A percentile compares a stretch with the other conserved stretches of the same genome.
phyloP scores from a whole-genome alignment of 139 green algal species.

The Chlorella sp. region DNA sequence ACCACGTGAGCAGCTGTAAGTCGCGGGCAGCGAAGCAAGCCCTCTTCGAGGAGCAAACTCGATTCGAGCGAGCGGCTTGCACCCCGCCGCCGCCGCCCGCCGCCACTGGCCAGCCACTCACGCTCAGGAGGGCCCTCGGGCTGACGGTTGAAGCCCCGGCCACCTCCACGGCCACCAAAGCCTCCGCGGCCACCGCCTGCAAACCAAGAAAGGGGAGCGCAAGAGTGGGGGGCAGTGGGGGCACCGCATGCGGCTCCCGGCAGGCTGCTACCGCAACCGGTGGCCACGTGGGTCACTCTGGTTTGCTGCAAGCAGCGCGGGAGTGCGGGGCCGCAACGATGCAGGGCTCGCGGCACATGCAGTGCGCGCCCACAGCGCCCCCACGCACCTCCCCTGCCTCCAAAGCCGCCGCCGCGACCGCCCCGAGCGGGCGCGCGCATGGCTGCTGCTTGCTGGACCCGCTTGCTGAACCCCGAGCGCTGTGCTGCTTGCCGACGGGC shows the following conservation, averaged over 20 bases:
- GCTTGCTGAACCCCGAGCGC: neutral
- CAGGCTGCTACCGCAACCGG: no score
- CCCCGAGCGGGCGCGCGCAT: conserved; percentile 27
- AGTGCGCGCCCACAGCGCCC: no score
- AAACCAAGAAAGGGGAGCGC: neutral
- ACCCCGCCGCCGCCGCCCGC: neutral
- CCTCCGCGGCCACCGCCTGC: neutral
- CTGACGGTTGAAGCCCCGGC: neutral
- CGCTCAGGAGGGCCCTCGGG: conserved; percentile 11
- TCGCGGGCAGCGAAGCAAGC: neutral
- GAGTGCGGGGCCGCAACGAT: no score
- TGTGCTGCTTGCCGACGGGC: neutral
- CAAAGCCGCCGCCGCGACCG: conserved; percentile 19
- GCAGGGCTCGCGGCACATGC: no score
- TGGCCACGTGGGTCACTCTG: no score
- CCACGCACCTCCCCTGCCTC: conserved; percentile 12
- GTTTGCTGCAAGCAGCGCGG: no score
- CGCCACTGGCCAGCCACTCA: neutral
- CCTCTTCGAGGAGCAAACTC: neutral
- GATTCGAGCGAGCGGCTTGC: neutral
- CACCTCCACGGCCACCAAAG: neutral
- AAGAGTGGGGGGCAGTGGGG: neutral
- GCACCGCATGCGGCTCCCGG: no score
- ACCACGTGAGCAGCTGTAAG: neutral
- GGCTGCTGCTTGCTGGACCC: no score